These are phyloP conservation scores for Lichina pygmaea DNA, from an alignment of 495 filamentous ascomycete species.

Conservation along the genomic window DNA sequence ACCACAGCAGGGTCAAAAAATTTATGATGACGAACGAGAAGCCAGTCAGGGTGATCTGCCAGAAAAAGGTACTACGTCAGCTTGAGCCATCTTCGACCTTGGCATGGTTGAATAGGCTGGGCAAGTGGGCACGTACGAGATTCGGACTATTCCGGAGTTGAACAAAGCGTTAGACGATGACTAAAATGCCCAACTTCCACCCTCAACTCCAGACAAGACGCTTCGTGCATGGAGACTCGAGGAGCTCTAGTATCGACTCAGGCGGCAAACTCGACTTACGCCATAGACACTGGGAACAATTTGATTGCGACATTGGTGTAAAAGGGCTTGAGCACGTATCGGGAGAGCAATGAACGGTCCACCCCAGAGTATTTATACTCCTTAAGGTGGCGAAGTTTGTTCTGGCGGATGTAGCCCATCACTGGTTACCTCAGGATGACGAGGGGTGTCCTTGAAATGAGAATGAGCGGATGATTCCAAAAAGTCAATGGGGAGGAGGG, in stretches of 20 bases:
- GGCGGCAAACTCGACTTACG: slow-evolving; percentile 22
- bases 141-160: slow-evolving; percentile 20
- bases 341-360: slow-evolving; percentile 70
- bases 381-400: slow-evolving; percentile 63
- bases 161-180: too few relatives aligned
- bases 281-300: slow-evolving; percentile 88
- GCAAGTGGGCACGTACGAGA: slow-evolving; percentile 19
- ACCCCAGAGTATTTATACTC: slow-evolving; percentile 81
- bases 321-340: slow-evolving; percentile 86
- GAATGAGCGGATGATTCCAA: too few relatives aligned
- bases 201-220: too few relatives aligned
- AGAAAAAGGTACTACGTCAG: neutral
- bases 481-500: too few relatives aligned
- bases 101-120: neutral
- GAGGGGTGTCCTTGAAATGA: too few relatives aligned
- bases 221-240: too few relatives aligned
- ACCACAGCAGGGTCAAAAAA: slow-evolving; percentile 82
- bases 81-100: neutral
- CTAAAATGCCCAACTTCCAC: too few relatives aligned
- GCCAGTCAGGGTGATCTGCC: slow-evolving; percentile 63
- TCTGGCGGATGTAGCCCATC: slow-evolving; percentile 79
- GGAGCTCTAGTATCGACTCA: too few relatives aligned
- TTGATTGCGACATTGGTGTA: slow-evolving; percentile 87
- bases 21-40: slow-evolving; percentile 83
- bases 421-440: too few relatives aligned